phyloP scores from a whole-genome alignment of 495 filamentous ascomycete genomes.

The Acidiella bohemica region DNA sequence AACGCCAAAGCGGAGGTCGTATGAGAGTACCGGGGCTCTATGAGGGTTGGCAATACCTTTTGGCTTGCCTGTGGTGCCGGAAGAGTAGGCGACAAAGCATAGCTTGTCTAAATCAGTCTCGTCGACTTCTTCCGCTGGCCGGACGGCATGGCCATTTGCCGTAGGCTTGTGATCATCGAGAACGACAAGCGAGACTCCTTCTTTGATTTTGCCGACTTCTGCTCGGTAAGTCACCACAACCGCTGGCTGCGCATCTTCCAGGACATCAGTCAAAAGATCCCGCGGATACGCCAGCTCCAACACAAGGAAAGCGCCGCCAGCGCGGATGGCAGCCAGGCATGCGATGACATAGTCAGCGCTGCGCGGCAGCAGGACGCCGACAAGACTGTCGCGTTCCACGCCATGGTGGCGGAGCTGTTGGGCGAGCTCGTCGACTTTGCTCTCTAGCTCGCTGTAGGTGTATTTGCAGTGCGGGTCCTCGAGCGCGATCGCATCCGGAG shows the following conservation, averaged over 20 bases:
- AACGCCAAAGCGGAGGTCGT: conserved; percentile 47
- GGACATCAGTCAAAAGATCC: conserved; percentile 48
- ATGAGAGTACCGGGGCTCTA: conserved; percentile 49
- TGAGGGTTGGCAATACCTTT: conserved; percentile 61
- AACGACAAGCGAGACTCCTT: conserved; percentile 40
- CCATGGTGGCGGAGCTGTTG: conserved; percentile 42
- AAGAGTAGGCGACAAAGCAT: conserved; percentile 54
- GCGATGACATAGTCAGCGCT: conserved; percentile 59
- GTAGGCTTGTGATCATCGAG: conserved; percentile 33
- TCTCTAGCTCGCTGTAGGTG: conserved; percentile 49
- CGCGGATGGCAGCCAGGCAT: conserved; percentile 51
- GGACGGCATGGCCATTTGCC: conserved; percentile 22
- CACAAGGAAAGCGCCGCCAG: conserved; percentile 57
- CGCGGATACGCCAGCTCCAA: conserved; percentile 57
- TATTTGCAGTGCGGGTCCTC: conserved; percentile 43
- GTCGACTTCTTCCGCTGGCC: conserved; percentile 34
- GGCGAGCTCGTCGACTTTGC: conserved; percentile 42
- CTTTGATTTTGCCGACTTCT: conserved; percentile 43
- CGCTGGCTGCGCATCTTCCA: conserved; percentile 49
- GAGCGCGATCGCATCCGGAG: conserved; percentile 46
- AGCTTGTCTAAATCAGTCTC: conserved; percentile 51
- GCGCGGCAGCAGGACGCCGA: conserved; percentile 51
- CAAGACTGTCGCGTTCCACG: conserved; percentile 47
- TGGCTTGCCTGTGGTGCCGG: conserved; percentile 53
- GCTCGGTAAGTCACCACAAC: conserved; percentile 46